Conservation (phyloP, 768 basidiomycete species). For the Phylloporus arenicola region DNA sequence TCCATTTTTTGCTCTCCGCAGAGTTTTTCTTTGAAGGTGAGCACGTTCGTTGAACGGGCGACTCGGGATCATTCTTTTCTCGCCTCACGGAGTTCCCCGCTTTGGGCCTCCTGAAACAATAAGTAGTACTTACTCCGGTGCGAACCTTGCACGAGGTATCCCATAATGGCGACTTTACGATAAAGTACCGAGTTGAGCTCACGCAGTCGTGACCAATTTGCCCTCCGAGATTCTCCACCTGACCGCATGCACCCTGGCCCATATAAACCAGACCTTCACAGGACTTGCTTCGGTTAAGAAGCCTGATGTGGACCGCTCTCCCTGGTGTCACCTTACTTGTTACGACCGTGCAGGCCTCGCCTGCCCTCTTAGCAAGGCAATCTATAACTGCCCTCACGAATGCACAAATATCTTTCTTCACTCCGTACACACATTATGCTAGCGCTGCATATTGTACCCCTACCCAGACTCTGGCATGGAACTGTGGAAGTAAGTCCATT, state of each 20-base stretch:
- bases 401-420: conserved; percentile 39
- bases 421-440: conserved; percentile 47
- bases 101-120: not conserved
- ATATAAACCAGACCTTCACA: not conserved
- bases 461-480: conserved; percentile 41
- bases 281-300: not conserved
- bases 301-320: conserved; percentile 16
- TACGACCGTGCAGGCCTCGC: conserved; percentile 12
- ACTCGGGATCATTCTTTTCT: not conserved
- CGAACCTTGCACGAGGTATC: not conserved
- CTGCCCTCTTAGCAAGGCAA: conserved; percentile 31
- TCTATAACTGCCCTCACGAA: conserved; percentile 36
- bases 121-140: too few species aligned
- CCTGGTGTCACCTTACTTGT: conserved; percentile 14
- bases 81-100: not conserved
- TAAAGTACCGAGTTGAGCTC: not conserved
- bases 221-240: not conserved
- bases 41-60: conserved; percentile 6
- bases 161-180: not conserved
- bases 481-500: conserved; percentile 46
- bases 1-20: not conserved
- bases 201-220: too few species aligned
- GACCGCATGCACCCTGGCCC: conserved; percentile 3
- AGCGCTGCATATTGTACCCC: conserved; percentile 47
- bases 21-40: not conserved